Evolutionary conservation across 768 basidiomycete genomes (phyloP).

Genomic region (Imleria badia): DNA sequence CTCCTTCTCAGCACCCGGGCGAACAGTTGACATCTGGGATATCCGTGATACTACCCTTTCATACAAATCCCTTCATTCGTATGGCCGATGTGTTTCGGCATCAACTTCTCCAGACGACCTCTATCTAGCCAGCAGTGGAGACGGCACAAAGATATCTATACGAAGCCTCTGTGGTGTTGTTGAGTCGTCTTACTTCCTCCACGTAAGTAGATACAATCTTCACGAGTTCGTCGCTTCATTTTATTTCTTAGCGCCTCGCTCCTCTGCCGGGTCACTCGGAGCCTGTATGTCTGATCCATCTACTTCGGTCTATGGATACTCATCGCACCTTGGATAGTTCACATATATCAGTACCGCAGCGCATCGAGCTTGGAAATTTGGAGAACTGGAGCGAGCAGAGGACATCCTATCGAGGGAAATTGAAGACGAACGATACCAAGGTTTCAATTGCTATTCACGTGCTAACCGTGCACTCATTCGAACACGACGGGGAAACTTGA

Average conservation of each 20-base stretch:
- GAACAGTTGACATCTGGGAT: conserved; percentile 16
- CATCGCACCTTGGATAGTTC: conserved; percentile 5
- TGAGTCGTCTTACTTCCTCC: not conserved
- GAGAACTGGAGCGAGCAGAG: conserved; percentile 5
- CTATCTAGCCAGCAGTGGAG: conserved; percentile 1
- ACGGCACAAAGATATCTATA: not conserved
- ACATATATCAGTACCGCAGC: conserved; percentile 6
- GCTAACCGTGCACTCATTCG: conserved; percentile 21
- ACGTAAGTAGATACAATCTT: not conserved
- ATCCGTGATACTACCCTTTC: not conserved
- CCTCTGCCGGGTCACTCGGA: not conserved
- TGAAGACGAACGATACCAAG: not conserved
- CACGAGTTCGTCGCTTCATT: not conserved
- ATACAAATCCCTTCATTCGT: not conserved
- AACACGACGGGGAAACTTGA: not conserved
- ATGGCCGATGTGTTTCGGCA: not conserved
- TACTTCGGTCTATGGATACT: not conserved
- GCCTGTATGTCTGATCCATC: conserved; percentile 2
- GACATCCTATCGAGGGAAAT: conserved; percentile 12
- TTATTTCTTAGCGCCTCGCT: conserved; percentile 1
- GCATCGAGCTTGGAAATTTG: conserved; percentile 5
- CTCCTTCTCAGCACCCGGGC: conserved; percentile 8
- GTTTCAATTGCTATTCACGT: not conserved
- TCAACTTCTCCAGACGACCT: conserved; percentile 4
- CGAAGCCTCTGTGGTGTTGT: not conserved